These are phyloP conservation scores for Nemania abortiva DNA, from an alignment of 2,329 filamentous ascomycete species.

Conservation along the genomic window DNA sequence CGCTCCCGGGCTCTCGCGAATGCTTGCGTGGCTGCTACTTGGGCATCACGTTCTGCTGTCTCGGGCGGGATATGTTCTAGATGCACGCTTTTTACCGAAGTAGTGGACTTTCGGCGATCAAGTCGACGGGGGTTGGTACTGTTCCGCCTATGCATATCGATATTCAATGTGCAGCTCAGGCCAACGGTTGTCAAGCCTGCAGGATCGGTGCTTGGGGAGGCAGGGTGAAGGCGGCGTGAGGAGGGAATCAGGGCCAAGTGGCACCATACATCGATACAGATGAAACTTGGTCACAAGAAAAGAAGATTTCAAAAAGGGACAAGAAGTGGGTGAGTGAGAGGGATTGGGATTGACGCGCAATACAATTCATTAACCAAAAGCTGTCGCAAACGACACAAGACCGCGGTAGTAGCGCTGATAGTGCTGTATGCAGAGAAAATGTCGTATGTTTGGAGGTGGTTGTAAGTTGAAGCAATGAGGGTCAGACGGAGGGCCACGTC, in stretches of 20 bases:
- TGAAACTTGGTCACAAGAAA: neutral
- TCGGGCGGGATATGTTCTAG: constrained; percentile 63
- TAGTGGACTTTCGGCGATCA: constrained; percentile 66
- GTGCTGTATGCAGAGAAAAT: constrained; percentile 45
- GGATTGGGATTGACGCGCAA: constrained; percentile 33
- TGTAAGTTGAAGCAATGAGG: constrained; percentile 42
- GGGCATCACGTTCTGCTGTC: constrained; percentile 68
- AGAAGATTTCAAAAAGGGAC: neutral
- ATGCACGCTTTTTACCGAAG: constrained; percentile 60
- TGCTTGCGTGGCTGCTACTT: constrained; percentile 71
- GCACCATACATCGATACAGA: neutral
- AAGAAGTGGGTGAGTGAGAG: neutral
- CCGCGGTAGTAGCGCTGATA: constrained; percentile 45
- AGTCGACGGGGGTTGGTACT: constrained; percentile 61
- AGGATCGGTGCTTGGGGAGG: neutral
- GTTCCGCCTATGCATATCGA: constrained; percentile 63
- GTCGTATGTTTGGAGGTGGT: constrained; percentile 34
- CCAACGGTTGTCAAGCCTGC: neutral
- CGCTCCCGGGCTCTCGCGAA: constrained; percentile 65
- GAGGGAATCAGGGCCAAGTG: neutral
- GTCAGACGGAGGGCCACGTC: neutral
- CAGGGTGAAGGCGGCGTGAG: neutral
- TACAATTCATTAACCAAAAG: constrained; percentile 49
- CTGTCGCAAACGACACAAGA: constrained; percentile 42
- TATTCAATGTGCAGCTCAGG: neutral